Base-by-base conservation (phyloP, 495 filamentous ascomycete genomes). In the Penicillium antarcticum region DNA sequence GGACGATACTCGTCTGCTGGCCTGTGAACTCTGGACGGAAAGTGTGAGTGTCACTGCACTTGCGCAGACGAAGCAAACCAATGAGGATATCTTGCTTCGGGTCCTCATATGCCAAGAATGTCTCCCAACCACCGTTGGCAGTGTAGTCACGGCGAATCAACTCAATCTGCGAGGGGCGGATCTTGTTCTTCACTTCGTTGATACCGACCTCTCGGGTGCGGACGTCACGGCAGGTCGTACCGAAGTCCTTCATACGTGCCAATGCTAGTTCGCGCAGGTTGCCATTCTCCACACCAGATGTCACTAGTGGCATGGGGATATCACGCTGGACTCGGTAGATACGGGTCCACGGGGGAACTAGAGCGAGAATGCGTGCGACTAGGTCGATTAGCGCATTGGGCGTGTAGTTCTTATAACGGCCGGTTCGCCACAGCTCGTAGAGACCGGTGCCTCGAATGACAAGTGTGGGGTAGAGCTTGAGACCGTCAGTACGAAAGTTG, bases 281-380 rank as follows among this genome's bases (percentile, higher is more conserved):
- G 40, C 94, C 94, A 62, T 98, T 98, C 74, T 98, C 94, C 8
- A 98, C 94, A 36, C 94, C 94, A 0, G 91, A 88, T 0, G 94
- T 96, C 32, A 98, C 95, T 4, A 98, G 80, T 1, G 94, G 94
- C 94, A 98, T 98, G 18, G 94, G 94, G 49, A 98, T 98, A 72
- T 98, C 94, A 60, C 94, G 86, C 70, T 98, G 94, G 10, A 98
- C 95, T 36, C 94, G 89, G 73, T 98, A 98, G 68, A 98, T 98
- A 55, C 94, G 85, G 8, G 94, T 98, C 94, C 94, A 98, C 18
- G 94, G 94, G 3, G 94, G 94, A 1, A 98, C 86, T 12, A 98
- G 80, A 0, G 94, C 94, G 43, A 98, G 74, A 41, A 98, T 98
- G 8, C 95, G 85, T 17, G 94, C 94, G 0, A 98, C 95, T 0